These are phyloP conservation scores for Crepidotus variabilis DNA, from an alignment of 768 basidiomycete genomes.

Conservation along the genomic window DNA sequence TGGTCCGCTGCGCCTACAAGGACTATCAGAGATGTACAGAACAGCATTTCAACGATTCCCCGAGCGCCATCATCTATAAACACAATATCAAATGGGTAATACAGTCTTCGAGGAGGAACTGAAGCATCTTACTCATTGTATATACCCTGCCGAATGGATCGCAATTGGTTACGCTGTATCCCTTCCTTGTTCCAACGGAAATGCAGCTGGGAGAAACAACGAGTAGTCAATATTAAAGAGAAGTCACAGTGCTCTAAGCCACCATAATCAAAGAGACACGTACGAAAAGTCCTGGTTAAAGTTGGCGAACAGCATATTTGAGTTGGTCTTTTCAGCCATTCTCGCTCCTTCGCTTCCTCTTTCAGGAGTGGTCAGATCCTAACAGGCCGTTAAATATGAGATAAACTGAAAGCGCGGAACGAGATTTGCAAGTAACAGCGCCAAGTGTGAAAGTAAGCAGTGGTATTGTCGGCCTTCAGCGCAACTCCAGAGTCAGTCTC, in stretches of 20 bases:
- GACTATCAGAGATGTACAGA: conserved; percentile 97
- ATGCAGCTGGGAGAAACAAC: conserved; percentile 55
- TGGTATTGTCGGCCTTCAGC: too few relatives aligned
- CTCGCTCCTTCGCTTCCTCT: neutral
- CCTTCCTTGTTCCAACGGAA: conserved; percentile 91
- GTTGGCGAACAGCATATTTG: conserved; percentile 77
- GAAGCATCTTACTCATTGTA: conserved; percentile 75
- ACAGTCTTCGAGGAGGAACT: neutral
- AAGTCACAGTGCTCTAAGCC: neutral
- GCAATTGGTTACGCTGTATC: conserved; percentile 96
- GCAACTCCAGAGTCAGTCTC: too few relatives aligned
- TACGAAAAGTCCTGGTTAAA: conserved; percentile 99
- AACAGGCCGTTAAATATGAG: neutral
- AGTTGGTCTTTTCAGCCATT: conserved; percentile 39
- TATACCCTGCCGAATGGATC: conserved; percentile 97
- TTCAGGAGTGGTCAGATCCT: neutral
- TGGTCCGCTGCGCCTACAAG: conserved; percentile 95
- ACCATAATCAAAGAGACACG: conserved; percentile 19
- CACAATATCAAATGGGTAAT: conserved; percentile 1
- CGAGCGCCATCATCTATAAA: conserved; percentile 82
- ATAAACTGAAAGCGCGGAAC: neutral
- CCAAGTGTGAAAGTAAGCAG: too few relatives aligned
- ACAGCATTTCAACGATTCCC: conserved; percentile 98
- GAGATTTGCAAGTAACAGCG: too few relatives aligned
- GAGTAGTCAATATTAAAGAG: neutral